phyloP scores from a whole-genome alignment of 768 basidiomycete genomes.

The Tremella fuciformis region DNA sequence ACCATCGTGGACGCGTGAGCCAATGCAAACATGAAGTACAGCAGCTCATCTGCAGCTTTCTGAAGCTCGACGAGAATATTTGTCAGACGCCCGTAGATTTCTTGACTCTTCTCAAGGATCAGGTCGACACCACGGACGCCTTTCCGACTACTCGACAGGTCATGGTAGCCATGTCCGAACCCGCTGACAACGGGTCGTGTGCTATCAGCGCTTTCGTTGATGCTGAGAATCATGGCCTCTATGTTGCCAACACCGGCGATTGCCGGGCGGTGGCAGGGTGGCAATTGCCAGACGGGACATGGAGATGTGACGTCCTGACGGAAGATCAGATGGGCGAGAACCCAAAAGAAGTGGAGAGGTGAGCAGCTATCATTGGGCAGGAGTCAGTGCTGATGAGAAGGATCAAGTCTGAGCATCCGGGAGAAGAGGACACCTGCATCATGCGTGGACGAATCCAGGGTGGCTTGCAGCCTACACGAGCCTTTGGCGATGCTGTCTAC shows the following conservation, averaged over 20 bases:
- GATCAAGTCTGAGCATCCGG: constrained; percentile 46
- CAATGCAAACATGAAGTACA: not conserved
- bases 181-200: constrained; percentile 87
- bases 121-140: not conserved
- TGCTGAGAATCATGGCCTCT: constrained; percentile 73
- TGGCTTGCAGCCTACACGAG: constrained; percentile 47
- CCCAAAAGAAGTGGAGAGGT: constrained; percentile 78
- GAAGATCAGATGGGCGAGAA: constrained; percentile 97
- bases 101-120: constrained; percentile 50
- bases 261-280: constrained; percentile 92
- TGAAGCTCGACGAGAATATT: constrained; percentile 79
- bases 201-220: constrained; percentile 86
- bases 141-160: constrained; percentile 58
- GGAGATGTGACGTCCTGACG: constrained; percentile 89
- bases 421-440: constrained; percentile 45
- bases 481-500: constrained; percentile 51
- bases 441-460: constrained; percentile 46
- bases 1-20: constrained; percentile 36
- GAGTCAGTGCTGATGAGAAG: constrained; percentile 13
- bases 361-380: constrained; percentile 21
- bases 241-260: constrained; percentile 89
- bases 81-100: constrained; percentile 71
- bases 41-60: constrained; percentile 72
- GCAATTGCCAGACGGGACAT: constrained; percentile 74
- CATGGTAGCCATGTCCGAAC: constrained; percentile 58